Evolutionary conservation across 1,139 yeast genomes (phyloP), one percentile per base, ranked within the genome.

Genomic region (Yueomyces sp.): DNA sequence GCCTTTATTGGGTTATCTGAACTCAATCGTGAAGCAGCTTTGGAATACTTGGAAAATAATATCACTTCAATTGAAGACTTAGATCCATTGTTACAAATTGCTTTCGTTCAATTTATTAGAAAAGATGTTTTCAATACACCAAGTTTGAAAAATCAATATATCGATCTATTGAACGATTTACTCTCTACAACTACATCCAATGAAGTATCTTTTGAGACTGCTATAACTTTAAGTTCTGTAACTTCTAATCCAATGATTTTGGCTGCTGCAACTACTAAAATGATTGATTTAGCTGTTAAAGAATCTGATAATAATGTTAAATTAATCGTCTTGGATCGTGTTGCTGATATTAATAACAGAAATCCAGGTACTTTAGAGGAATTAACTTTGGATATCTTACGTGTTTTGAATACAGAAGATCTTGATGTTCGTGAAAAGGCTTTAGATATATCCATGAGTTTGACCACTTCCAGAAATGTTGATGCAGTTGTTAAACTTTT

Each of bases 231-330:
- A 54, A 78, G 94, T 30, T 72, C 75, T 19, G 72, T 93, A 52
- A 77, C 95, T 25, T 64, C 75, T 41, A 78, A 78, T 48, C 80
- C 91, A 33, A 68, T 75, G 37, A 78, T 83, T 11, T 73, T 89
- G 45, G 66, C 76, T 44, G 72, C 77, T 52, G 89, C 94, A 26
- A 97, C 95, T 39, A 68, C 78, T 48, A 87, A 86, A 62, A 82
- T 87, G 58, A 78, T 89, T 50, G 95, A 86, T 50, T 72, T 91
- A 57, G 95, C 96, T 32, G 79, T 82, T 51, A 84, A 82, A 60
- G 97, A 87, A 62, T 74, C 96, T 26, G 97, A 91, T 63, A 86
- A 86, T 66, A 89, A 89, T 56, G 93, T 89, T 55, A 89, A 93
- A 65, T 73, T 93, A 51, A 89, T 91, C 60, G 91, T 95, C 31